Conservation (phyloP, 1,284 basidiomycete genomes). For the Pisolithus thermaeus region DNA sequence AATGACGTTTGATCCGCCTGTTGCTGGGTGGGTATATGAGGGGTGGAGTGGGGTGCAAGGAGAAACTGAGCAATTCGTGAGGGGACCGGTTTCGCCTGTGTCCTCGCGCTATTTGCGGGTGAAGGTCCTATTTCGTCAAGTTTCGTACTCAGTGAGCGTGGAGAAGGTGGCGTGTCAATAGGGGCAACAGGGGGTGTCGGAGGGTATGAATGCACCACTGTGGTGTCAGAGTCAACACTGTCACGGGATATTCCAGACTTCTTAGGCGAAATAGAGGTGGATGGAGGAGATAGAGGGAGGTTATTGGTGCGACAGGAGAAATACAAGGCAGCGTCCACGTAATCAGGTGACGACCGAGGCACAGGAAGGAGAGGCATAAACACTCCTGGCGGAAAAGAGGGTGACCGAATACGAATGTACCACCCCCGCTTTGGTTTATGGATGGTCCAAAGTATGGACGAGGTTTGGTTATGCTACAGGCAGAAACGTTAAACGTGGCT, state of each 20-base stretch:
- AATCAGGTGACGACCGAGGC: conserved; percentile 46
- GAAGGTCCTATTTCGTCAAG: conserved; percentile 28
- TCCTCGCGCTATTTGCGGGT: conserved; percentile 6
- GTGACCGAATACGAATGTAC: conserved; percentile 70
- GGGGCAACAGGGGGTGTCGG: conserved; percentile 48
- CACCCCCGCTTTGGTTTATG: conserved; percentile 73
- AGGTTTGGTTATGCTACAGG: conserved; percentile 58
- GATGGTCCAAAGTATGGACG: conserved; percentile 62
- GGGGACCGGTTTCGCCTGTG: conserved; percentile 1
- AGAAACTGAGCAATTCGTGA: conserved; percentile 55
- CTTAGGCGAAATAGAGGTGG: conserved; percentile 1
- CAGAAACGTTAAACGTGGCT: conserved; percentile 3
- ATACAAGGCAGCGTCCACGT: conserved; percentile 54
- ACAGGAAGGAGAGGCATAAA: conserved; percentile 62
- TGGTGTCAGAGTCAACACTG: conserved; percentile 30
- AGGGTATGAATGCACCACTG: conserved; percentile 58
- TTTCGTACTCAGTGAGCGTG: conserved; percentile 35
- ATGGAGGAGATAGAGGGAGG: conserved; percentile 18
- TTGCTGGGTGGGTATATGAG: conserved; percentile 33
- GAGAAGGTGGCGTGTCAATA: conserved; percentile 40
- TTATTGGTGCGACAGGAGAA: conserved; percentile 57
- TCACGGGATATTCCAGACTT: conserved; percentile 26
- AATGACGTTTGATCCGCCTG: conserved; percentile 36
- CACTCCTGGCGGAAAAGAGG: conserved; percentile 55
- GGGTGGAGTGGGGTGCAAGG: conserved; percentile 47